phyloP scores from a whole-genome alignment of 352 stramenopile species.

The Globisporangium yorkense region DNA sequence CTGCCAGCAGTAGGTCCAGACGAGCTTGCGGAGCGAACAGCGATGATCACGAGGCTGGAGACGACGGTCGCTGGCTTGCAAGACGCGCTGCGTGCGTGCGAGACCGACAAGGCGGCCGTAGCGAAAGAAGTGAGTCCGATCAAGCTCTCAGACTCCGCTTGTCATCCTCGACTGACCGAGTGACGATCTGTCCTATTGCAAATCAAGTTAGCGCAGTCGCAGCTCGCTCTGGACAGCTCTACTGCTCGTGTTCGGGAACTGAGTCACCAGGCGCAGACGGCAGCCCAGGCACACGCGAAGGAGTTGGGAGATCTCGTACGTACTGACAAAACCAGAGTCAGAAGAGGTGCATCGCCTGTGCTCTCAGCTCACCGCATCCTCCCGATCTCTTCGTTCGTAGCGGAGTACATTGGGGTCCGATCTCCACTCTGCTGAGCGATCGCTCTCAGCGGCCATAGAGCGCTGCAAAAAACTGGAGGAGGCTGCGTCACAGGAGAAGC shows the following conservation, averaged over 20 bases:
- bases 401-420: constrained; percentile 1
- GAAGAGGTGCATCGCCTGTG: not conserved
- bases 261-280: not conserved
- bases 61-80: constrained; percentile 13
- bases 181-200: not conserved
- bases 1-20: not conserved
- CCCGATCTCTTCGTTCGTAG: not conserved
- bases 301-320: constrained; percentile 7
- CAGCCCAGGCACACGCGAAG: not conserved
- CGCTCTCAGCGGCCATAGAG: constrained; percentile 8
- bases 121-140: constrained; percentile 5
- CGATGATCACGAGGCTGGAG: constrained; percentile 9
- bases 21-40: constrained; percentile 7
- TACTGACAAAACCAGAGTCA: not conserved
- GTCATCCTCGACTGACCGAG: not conserved
- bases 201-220: not conserved
- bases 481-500: constrained; percentile 17
- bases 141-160: not conserved
- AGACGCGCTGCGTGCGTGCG: not conserved
- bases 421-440: constrained; percentile 2
- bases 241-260: not conserved
- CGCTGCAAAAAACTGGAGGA: constrained; percentile 17
- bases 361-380: not conserved
- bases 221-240: not conserved
- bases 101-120: constrained; percentile 7